These are phyloP conservation scores for Hypoxylon sp. DNA, from an alignment of 2,329 filamentous ascomycete genomes.

Conservation along the genomic window DNA sequence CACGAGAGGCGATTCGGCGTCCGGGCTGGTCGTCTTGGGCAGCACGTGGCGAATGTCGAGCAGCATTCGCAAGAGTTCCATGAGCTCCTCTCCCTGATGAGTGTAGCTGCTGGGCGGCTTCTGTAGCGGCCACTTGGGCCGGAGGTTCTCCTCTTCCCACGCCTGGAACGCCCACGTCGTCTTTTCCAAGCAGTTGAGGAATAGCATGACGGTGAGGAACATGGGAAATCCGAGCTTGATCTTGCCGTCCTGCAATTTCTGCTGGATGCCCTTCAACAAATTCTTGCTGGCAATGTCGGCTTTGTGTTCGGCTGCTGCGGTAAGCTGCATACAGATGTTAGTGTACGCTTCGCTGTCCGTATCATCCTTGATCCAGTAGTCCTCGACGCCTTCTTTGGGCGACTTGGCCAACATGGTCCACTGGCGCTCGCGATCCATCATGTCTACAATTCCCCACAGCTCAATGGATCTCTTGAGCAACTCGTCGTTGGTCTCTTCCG, in stretches of 20 bases:
- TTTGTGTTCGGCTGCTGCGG: conserved; percentile 70
- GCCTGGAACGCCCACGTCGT: conserved; percentile 74
- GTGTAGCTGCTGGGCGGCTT: conserved; percentile 64
- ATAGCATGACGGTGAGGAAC: conserved; percentile 68
- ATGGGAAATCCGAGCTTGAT: conserved; percentile 66
- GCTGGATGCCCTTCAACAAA: conserved; percentile 67
- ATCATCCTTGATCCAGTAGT: conserved; percentile 60
- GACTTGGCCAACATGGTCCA: conserved; percentile 65
- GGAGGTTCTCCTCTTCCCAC: conserved; percentile 69
- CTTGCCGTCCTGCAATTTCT: conserved; percentile 67
- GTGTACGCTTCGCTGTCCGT: conserved; percentile 65
- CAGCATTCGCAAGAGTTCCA: conserved; percentile 67
- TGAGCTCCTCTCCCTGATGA: conserved; percentile 65
- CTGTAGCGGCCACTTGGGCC: conserved; percentile 68
- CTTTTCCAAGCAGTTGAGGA: conserved; percentile 72
- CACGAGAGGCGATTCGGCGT: conserved; percentile 57
- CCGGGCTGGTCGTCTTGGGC: conserved; percentile 58
- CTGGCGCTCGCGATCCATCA: conserved; percentile 69
- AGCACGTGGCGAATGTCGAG: conserved; percentile 66
- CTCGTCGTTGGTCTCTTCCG: conserved; percentile 59
- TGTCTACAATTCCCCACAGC: conserved; percentile 70
- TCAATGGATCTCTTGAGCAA: conserved; percentile 66
- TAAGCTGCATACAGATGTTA: conserved; percentile 69
- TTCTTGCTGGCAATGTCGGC: conserved; percentile 66
- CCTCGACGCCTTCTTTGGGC: conserved; percentile 51